Conservation (phyloP, 2,329 filamentous ascomycete species). For the Aspergillus luchuensis region DNA sequence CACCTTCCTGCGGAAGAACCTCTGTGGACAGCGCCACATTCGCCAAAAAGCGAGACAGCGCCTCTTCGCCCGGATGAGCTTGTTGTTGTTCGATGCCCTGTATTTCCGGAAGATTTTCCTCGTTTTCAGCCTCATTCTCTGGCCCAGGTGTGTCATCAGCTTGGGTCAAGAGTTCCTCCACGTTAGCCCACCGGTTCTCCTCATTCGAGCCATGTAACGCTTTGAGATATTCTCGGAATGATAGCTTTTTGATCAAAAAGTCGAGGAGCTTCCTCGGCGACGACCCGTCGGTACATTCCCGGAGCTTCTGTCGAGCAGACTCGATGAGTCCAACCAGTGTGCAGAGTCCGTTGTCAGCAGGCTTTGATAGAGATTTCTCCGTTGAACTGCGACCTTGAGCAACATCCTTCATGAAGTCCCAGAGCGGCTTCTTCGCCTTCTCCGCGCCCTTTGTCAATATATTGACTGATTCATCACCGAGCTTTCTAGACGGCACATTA, state of each 20-base stretch:
- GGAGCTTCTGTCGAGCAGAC: conserved; percentile 57
- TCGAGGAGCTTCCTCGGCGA: conserved; percentile 55
- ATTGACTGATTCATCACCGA: conserved; percentile 79
- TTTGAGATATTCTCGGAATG: conserved; percentile 73
- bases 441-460: conserved; percentile 76
- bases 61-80: conserved; percentile 57
- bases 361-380: conserved; percentile 57
- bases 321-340: conserved; percentile 63
- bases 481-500: conserved; percentile 77
- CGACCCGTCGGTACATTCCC: conserved; percentile 43
- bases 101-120: conserved; percentile 63
- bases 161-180: conserved; percentile 82
- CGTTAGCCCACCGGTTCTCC: conserved; percentile 81
- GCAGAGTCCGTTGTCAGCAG: conserved; percentile 59
- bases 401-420: conserved; percentile 68
- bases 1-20: conserved; percentile 53
- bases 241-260: conserved; percentile 64
- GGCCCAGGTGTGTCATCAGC: conserved; percentile 67
- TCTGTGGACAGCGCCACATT: conserved; percentile 88
- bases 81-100: conserved; percentile 68
- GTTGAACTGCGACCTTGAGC: conserved; percentile 55
- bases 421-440: conserved; percentile 67
- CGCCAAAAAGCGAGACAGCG: conserved; percentile 78
- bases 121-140: conserved; percentile 55
- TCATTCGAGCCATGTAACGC: conserved; percentile 71